phyloP scores from a whole-genome alignment of 768 basidiomycete species.

The Trametes meyenii region DNA sequence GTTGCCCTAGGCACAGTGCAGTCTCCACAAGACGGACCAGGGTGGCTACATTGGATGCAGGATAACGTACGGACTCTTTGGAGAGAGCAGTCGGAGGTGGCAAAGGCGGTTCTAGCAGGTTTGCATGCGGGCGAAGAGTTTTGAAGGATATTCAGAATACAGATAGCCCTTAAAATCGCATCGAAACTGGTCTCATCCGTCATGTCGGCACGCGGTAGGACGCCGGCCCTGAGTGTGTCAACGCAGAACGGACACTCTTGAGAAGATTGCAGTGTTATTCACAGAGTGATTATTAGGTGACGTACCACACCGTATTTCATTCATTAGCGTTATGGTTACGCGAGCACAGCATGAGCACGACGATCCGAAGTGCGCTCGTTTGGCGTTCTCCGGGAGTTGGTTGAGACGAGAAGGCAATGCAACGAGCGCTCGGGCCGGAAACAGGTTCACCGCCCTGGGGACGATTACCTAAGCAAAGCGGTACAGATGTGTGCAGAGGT shows the following conservation, averaged over 20 bases:
- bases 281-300: too few species aligned
- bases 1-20: neutral
- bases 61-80: constrained; percentile 54
- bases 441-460: constrained; percentile 1
- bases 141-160: constrained; percentile 28
- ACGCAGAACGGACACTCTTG: too few species aligned
- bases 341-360: too few species aligned
- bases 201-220: too few species aligned
- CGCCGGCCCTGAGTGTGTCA: too few species aligned
- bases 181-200: too few species aligned
- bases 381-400: too few species aligned
- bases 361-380: too few species aligned
- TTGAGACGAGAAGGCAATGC: neutral
- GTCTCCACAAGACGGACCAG: neutral
- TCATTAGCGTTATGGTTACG: too few species aligned
- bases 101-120: constrained; percentile 48
- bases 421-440: neutral
- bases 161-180: neutral
- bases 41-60: constrained; percentile 40
- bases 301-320: too few species aligned
- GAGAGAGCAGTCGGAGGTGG: constrained; percentile 62
- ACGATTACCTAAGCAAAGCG: constrained; percentile 15
- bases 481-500: neutral
- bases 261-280: too few species aligned
- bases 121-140: constrained; percentile 52